Evolutionary conservation across 805 yeast genomes (phyloP), one percentile per base, ranked within the genome.

Genomic region (Saccharomycopsis sp.): DNA sequence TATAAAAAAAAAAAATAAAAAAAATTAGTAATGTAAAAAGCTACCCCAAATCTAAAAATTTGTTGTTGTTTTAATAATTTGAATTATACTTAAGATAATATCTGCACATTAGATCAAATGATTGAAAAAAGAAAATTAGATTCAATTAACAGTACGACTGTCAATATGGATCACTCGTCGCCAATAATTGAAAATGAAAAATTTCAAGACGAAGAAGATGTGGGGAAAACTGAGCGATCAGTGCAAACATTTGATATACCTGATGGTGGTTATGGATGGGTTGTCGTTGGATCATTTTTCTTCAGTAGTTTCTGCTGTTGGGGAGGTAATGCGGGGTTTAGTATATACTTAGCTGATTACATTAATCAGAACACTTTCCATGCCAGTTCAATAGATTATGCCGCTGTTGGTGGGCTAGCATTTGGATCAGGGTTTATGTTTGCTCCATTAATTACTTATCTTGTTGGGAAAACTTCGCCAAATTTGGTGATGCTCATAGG

Each of bases 271-370:
- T 38, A 24, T 19, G 78, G 76, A 4, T 71, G 79, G 74, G 68
- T 75, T 1, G 59, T 73, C 11, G 70, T 72, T 13, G 55, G 69
- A 21, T 70, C 71, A 0, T 58, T 66, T 21, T 59, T 64, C 41
- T 45, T 72, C 1, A 57, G 70, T 40, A 70, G 67, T 46, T 65
- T 68, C 51, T 59, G 65, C 33, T 70, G 77, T 1, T 76, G 81
- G 80, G 81, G 81, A 11, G 67, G 75, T 45, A 75, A 74, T 51
- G 63, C 77, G 3, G 78, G 75, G 0, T 76, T 64, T 54, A 71
- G 77, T 2, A 60, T 75, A 9, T 76, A 74, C 52, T 62, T 76
- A 33, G 68, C 77, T 7, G 60, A 67, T 40, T 77, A 76, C 54
- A 47, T 76, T 23, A 64, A 68, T 26, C 48, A 65, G 36, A 55